These are phyloP conservation scores for Botrytis tulipae DNA, from an alignment of 2,329 filamentous ascomycete species.

Conservation along the genomic window DNA sequence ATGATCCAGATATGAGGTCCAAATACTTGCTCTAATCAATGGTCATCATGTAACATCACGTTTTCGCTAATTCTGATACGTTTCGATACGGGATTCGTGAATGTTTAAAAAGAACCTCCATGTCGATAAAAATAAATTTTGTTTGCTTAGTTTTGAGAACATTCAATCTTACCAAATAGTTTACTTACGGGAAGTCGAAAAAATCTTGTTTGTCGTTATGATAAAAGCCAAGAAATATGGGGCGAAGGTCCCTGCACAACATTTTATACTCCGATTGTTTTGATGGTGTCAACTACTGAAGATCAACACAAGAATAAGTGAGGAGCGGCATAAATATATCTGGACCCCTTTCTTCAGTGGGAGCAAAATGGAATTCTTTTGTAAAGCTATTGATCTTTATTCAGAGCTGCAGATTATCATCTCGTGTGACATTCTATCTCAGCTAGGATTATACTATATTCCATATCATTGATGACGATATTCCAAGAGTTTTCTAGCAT, in stretches of 20 bases:
- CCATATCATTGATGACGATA: background rate
- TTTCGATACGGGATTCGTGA: background rate
- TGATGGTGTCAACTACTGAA: background rate
- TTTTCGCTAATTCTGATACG: background rate
- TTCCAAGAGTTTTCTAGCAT: background rate
- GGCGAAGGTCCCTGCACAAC: background rate
- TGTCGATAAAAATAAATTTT: background rate
- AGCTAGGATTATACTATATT: background rate
- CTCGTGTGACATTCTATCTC: background rate
- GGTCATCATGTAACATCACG: background rate
- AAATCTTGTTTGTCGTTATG: background rate
- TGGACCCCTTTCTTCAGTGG: background rate
- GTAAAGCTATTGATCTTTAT: background rate
- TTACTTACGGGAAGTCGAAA: background rate
- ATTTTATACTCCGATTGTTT: background rate
- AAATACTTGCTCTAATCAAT: background rate
- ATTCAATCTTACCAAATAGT: background rate
- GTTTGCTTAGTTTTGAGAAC: background rate
- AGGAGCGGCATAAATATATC: background rate
- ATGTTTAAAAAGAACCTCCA: background rate
- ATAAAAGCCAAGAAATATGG: slow-evolving; percentile 4
- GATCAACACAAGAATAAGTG: background rate
- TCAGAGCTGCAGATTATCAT: background rate
- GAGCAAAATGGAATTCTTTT: background rate
- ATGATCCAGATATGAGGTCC: background rate